Conservation (phyloP, 2,329 filamentous ascomycete genomes). For the Colletotrichum liriopes region DNA sequence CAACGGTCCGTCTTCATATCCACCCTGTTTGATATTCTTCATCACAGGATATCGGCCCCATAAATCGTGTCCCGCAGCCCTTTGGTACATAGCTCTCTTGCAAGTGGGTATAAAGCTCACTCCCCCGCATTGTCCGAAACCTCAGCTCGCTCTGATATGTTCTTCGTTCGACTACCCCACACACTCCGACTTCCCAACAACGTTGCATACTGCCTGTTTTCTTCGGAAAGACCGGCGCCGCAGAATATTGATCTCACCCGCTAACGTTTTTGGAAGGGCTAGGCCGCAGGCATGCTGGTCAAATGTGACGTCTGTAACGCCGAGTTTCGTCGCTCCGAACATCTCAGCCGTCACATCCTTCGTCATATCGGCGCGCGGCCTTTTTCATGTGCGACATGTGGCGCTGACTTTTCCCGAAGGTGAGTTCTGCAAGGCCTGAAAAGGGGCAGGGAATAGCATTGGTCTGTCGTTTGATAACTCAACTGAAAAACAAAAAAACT, state of each 20-base stretch:
- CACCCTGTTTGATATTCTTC: background rate
- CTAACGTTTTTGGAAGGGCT: background rate
- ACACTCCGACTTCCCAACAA: background rate
- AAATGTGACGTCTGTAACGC: conserved; percentile 24
- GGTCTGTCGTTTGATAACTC: background rate
- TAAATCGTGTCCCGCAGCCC: background rate
- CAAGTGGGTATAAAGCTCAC: conserved; percentile 1
- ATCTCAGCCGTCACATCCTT: conserved; percentile 22
- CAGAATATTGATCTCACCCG: background rate
- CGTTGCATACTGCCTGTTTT: background rate
- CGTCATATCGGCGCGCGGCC: conserved; percentile 22
- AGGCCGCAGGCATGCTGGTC: background rate
- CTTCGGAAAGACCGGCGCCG: too few relatives aligned
- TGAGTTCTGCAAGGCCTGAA: background rate
- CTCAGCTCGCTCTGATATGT: background rate
- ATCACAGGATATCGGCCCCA: background rate
- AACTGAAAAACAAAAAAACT: background rate
- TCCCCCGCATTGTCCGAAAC: conserved; percentile 14
- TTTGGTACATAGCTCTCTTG: background rate
- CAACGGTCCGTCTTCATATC: background rate
- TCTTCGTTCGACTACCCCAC: background rate
- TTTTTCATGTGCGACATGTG: conserved; percentile 14
- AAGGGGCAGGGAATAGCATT: background rate
- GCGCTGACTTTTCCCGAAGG: conserved; percentile 14
- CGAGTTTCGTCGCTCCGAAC: conserved; percentile 28